Conservation (phyloP, 1,284 basidiomycete species). For the Marasmius sp. region DNA sequence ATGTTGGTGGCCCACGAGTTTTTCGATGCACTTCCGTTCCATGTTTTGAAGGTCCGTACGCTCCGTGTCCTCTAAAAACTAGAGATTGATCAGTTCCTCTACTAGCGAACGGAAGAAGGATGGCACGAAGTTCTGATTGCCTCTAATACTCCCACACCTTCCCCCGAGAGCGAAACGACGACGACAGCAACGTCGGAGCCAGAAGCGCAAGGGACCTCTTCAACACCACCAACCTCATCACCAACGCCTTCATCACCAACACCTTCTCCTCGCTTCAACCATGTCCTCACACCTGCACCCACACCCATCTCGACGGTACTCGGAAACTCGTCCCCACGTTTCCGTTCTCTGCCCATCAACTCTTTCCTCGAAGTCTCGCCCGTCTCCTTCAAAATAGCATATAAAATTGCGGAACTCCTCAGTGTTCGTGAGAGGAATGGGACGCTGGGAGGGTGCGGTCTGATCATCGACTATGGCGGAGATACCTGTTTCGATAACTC, state of each 20-base stretch:
- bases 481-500: constrained; percentile 73
- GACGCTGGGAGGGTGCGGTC: constrained; percentile 57
- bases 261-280: constrained; percentile 49
- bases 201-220: no score
- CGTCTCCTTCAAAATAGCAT: constrained; percentile 66
- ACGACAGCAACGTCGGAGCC: no score
- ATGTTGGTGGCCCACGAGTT: constrained; percentile 96
- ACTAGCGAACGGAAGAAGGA: constrained; percentile 73
- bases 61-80: background rate
- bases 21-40: constrained; percentile 95
- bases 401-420: constrained; percentile 66
- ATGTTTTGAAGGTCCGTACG: constrained; percentile 76
- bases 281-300: constrained; percentile 66
- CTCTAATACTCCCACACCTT: background rate
- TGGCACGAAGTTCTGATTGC: constrained; percentile 88
- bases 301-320: constrained; percentile 69
- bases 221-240: no score
- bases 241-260: constrained; percentile 13
- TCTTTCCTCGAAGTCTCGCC: constrained; percentile 80
- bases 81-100: constrained; percentile 1
- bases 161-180: background rate
- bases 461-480: constrained; percentile 92
- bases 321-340: constrained; percentile 70
- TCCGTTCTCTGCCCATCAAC: constrained; percentile 63
- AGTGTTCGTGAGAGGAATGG: constrained; percentile 32